These are phyloP conservation scores for Lithospermum erythrorhizon DNA, from an alignment of 257 asterid genomes.

Conservation along the genomic window DNA sequence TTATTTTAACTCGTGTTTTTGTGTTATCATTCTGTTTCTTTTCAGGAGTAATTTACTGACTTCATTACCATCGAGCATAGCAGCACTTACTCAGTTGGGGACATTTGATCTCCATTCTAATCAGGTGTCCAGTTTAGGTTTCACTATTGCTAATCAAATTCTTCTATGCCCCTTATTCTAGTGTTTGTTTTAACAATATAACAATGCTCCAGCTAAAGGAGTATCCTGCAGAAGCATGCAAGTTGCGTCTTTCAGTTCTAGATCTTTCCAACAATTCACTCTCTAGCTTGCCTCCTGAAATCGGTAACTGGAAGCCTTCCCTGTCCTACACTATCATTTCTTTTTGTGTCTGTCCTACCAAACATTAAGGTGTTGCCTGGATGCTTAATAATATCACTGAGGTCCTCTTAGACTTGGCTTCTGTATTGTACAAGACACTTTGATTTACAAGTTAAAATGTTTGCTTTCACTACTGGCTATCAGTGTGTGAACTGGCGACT, in stretches of 20 bases:
- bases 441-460: not conserved
- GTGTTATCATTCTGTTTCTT: conserved; percentile 4
- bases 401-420: not conserved
- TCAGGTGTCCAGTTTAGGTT: conserved; percentile 42
- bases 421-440: not conserved
- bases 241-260: conserved; percentile 64
- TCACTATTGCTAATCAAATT: not conserved
- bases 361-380: not conserved
- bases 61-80: conserved; percentile 74
- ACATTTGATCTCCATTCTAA: conserved; percentile 95
- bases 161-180: not conserved
- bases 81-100: conserved; percentile 62
- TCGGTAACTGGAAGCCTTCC: conserved; percentile 56
- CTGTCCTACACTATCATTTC: not conserved
- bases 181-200: conserved; percentile 2
- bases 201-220: conserved; percentile 64
- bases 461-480: not conserved
- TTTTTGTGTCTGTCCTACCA: not conserved
- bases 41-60: conserved; percentile 61
- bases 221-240: conserved; percentile 87
- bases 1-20: conserved; percentile 9
- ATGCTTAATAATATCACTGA: not conserved
- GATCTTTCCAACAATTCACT: conserved; percentile 90
- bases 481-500: not conserved
- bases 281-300: conserved; percentile 84